phyloP scores from a whole-genome alignment of 306 rosid species.

The Castanea sativa region DNA sequence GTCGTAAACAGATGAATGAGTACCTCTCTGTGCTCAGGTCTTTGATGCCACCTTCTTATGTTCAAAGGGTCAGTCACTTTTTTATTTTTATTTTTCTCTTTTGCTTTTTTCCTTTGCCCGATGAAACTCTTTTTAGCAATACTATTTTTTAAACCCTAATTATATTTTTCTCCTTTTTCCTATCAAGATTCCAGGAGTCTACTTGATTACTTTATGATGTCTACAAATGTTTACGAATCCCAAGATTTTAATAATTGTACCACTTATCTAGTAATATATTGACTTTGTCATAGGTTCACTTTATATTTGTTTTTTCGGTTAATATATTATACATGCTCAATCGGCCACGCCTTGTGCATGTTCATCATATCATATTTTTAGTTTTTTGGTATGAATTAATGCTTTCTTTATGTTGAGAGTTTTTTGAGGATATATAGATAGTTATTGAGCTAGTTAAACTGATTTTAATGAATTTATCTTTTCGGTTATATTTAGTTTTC shows the following conservation, averaged over 20 bases:
- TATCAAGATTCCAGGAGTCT: background rate
- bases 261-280: background rate
- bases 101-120: background rate
- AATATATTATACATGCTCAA: background rate
- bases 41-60: constrained; percentile 86
- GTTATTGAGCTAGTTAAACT: no score
- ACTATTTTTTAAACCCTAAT: background rate
- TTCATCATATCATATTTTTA: background rate
- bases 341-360: background rate
- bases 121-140: background rate
- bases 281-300: background rate
- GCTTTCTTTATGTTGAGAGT: background rate
- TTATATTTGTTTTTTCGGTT: background rate
- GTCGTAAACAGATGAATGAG: constrained; percentile 89
- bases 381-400: no score
- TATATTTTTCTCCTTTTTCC: no score
- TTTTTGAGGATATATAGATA: no score
- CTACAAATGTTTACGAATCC: background rate
- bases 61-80: constrained; percentile 63
- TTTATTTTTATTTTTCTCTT: background rate
- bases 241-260: background rate
- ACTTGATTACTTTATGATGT: background rate
- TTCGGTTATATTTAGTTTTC: no score
- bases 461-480: no score
- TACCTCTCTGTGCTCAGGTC: constrained; percentile 75